Evolutionary conservation across 495 filamentous ascomycete genomes (phyloP).

Genomic region (Pseudomonodictys pantanalensis): DNA sequence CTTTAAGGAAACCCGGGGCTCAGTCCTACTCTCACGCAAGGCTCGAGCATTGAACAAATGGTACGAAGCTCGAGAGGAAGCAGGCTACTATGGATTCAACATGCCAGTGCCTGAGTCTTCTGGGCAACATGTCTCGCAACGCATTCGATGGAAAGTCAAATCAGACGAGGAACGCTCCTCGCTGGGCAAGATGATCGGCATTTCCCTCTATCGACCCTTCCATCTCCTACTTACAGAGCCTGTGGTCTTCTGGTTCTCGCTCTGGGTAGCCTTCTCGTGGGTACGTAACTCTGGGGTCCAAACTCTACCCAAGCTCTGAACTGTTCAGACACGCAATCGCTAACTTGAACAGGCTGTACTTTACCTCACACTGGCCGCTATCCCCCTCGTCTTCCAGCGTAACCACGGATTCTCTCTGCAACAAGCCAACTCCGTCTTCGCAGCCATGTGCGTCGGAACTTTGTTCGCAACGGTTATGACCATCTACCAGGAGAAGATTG

Average conservation of each 20-base stretch:
- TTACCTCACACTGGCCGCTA: constrained; percentile 75
- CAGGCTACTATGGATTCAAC: constrained; percentile 62
- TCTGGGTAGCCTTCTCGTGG: constrained; percentile 91
- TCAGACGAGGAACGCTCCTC: constrained; percentile 76
- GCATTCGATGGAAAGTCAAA: constrained; percentile 82
- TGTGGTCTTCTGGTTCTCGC: constrained; percentile 90
- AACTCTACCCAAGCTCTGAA: too few relatives aligned
- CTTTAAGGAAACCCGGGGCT: constrained; percentile 81
- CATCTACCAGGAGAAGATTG: constrained; percentile 66
- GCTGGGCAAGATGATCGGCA: constrained; percentile 66
- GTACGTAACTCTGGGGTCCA: too few relatives aligned
- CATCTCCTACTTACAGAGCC: constrained; percentile 84
- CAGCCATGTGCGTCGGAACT: constrained; percentile 66
- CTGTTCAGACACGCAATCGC: too few relatives aligned
- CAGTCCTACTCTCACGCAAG: constrained; percentile 76
- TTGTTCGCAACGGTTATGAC: constrained; percentile 68
- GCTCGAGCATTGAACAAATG: constrained; percentile 71
- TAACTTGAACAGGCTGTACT: too few relatives aligned
- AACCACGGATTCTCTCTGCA: constrained; percentile 68
- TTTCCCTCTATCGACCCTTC: constrained; percentile 79
- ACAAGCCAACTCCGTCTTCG: constrained; percentile 70
- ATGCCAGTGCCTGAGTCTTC: constrained; percentile 10
- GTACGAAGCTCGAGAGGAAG: constrained; percentile 68
- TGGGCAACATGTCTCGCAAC: constrained; percentile 39
- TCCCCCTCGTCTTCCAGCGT: constrained; percentile 72